These are phyloP conservation scores for Paraphaeosphaeria sporulosa DNA, from an alignment of 2,329 filamentous ascomycete species.

Conservation along the genomic window DNA sequence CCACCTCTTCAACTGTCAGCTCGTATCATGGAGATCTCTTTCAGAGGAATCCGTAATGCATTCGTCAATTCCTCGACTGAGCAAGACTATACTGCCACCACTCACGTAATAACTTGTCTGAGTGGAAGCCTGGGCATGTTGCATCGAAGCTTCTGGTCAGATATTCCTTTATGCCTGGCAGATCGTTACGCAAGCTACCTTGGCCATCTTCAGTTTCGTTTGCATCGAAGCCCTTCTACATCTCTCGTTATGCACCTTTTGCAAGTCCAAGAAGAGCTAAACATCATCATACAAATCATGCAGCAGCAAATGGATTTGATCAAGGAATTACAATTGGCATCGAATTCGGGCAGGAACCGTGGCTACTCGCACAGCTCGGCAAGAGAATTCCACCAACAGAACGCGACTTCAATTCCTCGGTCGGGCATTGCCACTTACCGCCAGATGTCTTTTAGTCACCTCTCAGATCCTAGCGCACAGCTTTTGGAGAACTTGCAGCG, in stretches of 20 bases:
- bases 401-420: conserved; percentile 25
- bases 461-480: conserved; percentile 49
- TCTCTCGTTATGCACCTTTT: conserved; percentile 56
- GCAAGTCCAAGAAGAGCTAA: conserved; percentile 54
- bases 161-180: conserved; percentile 51
- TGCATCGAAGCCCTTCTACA: conserved; percentile 52
- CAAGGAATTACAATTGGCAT: conserved; percentile 32
- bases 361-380: conserved; percentile 19
- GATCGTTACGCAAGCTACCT: conserved; percentile 54
- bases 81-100: conserved; percentile 49
- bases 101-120: conserved; percentile 48
- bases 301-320: conserved; percentile 52
- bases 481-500: conserved; percentile 51
- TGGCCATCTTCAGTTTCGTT: conserved; percentile 52
- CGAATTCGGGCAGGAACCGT: conserved; percentile 17
- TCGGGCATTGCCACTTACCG: conserved; percentile 45
- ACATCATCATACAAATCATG: conserved; percentile 55
- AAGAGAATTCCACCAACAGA: conserved; percentile 20
- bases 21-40: conserved; percentile 51
- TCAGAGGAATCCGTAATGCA: conserved; percentile 51
- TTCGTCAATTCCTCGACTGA: conserved; percentile 43
- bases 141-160: conserved; percentile 54
- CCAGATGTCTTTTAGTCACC: conserved; percentile 47
- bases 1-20: conserved; percentile 52
- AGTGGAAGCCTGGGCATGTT: conserved; percentile 53